phyloP scores from a whole-genome alignment of 257 asterid species.

The Nemophila menziesii region DNA sequence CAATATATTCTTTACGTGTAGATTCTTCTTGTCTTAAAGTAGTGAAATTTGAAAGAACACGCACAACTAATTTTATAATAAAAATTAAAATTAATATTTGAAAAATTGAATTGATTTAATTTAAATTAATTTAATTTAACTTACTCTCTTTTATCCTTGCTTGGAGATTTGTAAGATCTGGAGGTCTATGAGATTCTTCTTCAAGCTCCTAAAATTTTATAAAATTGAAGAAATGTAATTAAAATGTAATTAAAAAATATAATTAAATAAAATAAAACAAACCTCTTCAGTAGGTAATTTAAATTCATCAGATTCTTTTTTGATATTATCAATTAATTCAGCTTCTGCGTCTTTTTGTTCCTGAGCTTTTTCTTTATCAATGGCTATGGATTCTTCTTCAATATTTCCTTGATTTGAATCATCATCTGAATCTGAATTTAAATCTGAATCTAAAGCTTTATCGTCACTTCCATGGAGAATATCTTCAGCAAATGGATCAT shows the following conservation, averaged over 20 bases:
- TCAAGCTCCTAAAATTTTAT: slow-evolving; percentile 54
- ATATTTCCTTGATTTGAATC: slow-evolving; percentile 44
- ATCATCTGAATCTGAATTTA: slow-evolving; percentile 42
- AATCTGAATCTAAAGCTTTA: slow-evolving; percentile 35
- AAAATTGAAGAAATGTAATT: slow-evolving; percentile 2
- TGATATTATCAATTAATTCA: slow-evolving; percentile 50
- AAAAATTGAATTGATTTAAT: not conserved
- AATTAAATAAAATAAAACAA: slow-evolving; percentile 10
- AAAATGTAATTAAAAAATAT: not conserved
- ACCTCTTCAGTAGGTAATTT: slow-evolving; percentile 77
- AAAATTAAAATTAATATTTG: not conserved
- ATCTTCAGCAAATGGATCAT: slow-evolving; percentile 61
- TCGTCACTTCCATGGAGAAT: slow-evolving; percentile 53
- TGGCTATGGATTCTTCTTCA: slow-evolving; percentile 36
- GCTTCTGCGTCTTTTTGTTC: slow-evolving; percentile 40
- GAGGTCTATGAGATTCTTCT: slow-evolving; percentile 68
- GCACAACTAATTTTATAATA: slow-evolving; percentile 41
- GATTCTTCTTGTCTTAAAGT: slow-evolving; percentile 66
- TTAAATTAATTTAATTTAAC: no score
- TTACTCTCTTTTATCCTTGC: slow-evolving; percentile 82
- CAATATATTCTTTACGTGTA: slow-evolving; percentile 60
- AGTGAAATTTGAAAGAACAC: slow-evolving; percentile 68
- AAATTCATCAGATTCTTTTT: slow-evolving; percentile 66
- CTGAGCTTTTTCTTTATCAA: slow-evolving; percentile 37
- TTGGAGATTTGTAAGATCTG: slow-evolving; percentile 73